Conservation (phyloP, 108 stramenopile genomes). For the Fistulifera solaris region DNA sequence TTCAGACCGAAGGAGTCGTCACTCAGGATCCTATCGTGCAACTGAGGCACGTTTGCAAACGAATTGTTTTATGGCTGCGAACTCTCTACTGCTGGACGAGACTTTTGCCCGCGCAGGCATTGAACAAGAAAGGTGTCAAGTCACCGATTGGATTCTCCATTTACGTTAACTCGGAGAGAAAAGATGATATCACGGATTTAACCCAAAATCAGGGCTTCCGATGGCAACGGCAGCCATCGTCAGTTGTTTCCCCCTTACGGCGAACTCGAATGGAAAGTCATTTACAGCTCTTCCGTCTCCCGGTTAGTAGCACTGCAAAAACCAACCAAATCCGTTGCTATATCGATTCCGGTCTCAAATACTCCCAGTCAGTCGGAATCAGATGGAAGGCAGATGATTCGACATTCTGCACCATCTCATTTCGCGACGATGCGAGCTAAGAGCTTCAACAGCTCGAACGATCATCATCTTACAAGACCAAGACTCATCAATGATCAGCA, state of each 20-base stretch:
- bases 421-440: conserved; percentile 3
- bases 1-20: conserved; percentile 5
- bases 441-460: too few relatives aligned
- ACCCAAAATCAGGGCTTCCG: conserved; percentile 27
- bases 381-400: background rate
- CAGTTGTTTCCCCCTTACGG: conserved; percentile 49
- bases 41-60: conserved; percentile 59
- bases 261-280: conserved; percentile 34
- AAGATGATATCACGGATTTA: conserved; percentile 27
- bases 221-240: conserved; percentile 23
- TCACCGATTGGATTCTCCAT: conserved; percentile 43
- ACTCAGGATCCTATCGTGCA: conserved; percentile 47
- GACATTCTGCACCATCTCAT: conserved; percentile 13
- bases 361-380: background rate
- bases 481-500: background rate
- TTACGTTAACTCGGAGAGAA: conserved; percentile 31
- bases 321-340: conserved; percentile 16
- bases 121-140: conserved; percentile 10
- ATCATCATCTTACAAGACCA: background rate
- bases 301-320: background rate
- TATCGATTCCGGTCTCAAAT: conserved; percentile 11
- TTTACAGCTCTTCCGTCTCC: too few relatives aligned
- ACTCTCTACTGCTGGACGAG: conserved; percentile 55
- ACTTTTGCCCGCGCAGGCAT: conserved; percentile 56
- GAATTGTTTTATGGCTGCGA: conserved; percentile 59